Evolutionary conservation across 768 basidiomycete genomes (phyloP).

Genomic region (Cystofilobasidium ferigula): DNA sequence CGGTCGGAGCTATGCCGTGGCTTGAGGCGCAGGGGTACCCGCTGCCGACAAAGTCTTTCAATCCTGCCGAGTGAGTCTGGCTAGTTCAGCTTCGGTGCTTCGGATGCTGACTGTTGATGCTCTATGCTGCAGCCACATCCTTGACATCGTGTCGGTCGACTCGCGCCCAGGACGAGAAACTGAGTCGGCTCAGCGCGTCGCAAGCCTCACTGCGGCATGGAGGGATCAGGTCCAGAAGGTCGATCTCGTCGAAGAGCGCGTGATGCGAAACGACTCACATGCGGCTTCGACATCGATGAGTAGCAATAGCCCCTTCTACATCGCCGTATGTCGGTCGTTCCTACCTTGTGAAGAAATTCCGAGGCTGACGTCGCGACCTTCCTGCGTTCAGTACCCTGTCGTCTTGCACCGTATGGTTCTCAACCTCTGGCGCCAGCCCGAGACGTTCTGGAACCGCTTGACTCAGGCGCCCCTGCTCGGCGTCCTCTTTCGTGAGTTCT

Average conservation of each 20-base stretch:
- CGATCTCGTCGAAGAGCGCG: not conserved
- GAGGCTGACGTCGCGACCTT: slow-evolving; percentile 38
- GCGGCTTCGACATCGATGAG: slow-evolving; percentile 22
- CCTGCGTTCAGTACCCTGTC: too few relatives aligned
- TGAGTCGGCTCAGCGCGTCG: slow-evolving; percentile 28
- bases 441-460: slow-evolving; percentile 34
- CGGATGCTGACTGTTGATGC: not conserved
- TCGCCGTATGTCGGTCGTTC: too few relatives aligned
- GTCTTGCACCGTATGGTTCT: slow-evolving; percentile 40
- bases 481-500: slow-evolving; percentile 23
- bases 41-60: slow-evolving; percentile 13
- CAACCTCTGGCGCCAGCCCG: slow-evolving; percentile 41
- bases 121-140: slow-evolving; percentile 40
- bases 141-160: slow-evolving; percentile 46
- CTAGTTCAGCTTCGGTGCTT: not conserved
- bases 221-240: slow-evolving; percentile 3
- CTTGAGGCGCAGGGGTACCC: slow-evolving; percentile 20
- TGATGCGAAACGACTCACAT: not conserved
- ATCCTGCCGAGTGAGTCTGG: slow-evolving; percentile 15
- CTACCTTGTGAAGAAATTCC: slow-evolving; percentile 26
- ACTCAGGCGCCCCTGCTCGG: slow-evolving; percentile 31
- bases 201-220: slow-evolving; percentile 28
- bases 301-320: not conserved
- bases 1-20: slow-evolving; percentile 6
- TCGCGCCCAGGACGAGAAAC: slow-evolving; percentile 29